Base-by-base conservation (phyloP, 140 eudicot genomes). In the Oenanthe javanica region DNA sequence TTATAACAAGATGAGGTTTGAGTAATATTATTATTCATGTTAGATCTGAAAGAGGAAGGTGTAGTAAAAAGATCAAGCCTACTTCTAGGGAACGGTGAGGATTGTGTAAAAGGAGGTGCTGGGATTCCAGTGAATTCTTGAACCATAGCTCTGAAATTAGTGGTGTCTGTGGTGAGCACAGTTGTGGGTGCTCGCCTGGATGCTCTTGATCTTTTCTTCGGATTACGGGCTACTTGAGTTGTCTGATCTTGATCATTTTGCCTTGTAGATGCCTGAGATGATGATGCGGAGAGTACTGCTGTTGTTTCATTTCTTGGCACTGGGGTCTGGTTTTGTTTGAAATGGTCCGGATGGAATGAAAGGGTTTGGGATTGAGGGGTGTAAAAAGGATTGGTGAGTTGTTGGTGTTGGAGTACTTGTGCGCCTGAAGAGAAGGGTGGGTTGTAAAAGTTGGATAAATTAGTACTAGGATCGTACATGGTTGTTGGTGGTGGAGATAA, bases 121-220 rank as follows among this genome's bases (percentile, higher is more conserved):
- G 98, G 97, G 40, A 93, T 88, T 72, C 98, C 98, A 1, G 98
- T 93, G 48, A 89, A 91, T 51, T 93, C 97, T 67, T 93, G 98
- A 45, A 93, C 98, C 98, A 93, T 93, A 82, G 91, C 92, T 81
- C 97, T 85, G 89, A 93, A 93, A 77, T 93, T 93, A 6, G 76
- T 83, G 42, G 96, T 89, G 82, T 91, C 97, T 2, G 98, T 93
- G 1, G 97, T 89, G 42, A 93, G 72, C 4, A 93, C 97, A 38
- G 98, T 93, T 2, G 98, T 93, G 8, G 98, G 98, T 1, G 98
- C 93, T 12, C 91, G 85, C 61, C 97, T 72, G 3, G 98, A 93
- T 0, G 98, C 98, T 59, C 98, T 80, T 18, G 98, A 82, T 77
- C 98, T 66, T 81, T 93, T 93, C 89, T 88, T 93, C 3, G 95